A percentile compares a stretch with the other conserved stretches of the same genome.
phyloP scores from a whole-genome alignment of 352 stramenopile species.

The Globisporangium perplexum region DNA sequence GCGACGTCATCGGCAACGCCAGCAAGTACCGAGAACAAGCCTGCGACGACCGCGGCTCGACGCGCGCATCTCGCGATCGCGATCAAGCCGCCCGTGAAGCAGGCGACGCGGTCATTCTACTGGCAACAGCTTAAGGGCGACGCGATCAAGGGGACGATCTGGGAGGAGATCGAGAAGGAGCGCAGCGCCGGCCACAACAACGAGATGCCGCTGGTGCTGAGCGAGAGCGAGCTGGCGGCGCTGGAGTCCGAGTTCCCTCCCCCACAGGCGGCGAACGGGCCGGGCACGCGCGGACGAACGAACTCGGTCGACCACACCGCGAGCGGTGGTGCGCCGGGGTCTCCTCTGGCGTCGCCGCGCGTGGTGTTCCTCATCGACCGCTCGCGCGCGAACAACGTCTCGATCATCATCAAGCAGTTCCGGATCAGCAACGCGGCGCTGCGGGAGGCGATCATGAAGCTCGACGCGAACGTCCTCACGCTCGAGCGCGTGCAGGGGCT shows the following conservation, averaged over 20 bases:
- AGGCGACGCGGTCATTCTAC: conserved; percentile 63
- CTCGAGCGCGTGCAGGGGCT: conserved; percentile 81
- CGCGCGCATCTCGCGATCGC: conserved; percentile 49
- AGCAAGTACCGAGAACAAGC: conserved; percentile 15
- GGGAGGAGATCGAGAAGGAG: conserved; percentile 69
- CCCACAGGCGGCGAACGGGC: conserved; percentile 28
- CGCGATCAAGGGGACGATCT: conserved; percentile 65
- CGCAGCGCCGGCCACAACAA: conserved; percentile 42
- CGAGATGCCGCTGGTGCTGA: conserved; percentile 37
- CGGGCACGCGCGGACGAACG: conserved; percentile 25
- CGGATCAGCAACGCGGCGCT: conserved; percentile 87
- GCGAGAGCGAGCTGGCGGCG: conserved; percentile 36
- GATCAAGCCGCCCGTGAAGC: conserved; percentile 56
- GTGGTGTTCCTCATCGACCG: conserved; percentile 77
- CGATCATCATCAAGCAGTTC: conserved; percentile 96
- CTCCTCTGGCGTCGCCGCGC: conserved; percentile 44
- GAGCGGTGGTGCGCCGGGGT: conserved; percentile 30
- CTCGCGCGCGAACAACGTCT: conserved; percentile 84
- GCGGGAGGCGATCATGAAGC: conserved; percentile 76
- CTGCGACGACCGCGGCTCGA: conserved; percentile 14
- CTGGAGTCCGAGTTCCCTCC: conserved; percentile 65
- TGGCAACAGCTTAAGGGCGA: conserved; percentile 68
- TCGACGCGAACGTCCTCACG: conserved; percentile 69
- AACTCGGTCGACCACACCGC: conserved; percentile 32
- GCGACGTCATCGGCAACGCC: conserved; percentile 13